Base-by-base conservation (phyloP, 352 stramenopile genomes). In the Globisporangium nunn region DNA sequence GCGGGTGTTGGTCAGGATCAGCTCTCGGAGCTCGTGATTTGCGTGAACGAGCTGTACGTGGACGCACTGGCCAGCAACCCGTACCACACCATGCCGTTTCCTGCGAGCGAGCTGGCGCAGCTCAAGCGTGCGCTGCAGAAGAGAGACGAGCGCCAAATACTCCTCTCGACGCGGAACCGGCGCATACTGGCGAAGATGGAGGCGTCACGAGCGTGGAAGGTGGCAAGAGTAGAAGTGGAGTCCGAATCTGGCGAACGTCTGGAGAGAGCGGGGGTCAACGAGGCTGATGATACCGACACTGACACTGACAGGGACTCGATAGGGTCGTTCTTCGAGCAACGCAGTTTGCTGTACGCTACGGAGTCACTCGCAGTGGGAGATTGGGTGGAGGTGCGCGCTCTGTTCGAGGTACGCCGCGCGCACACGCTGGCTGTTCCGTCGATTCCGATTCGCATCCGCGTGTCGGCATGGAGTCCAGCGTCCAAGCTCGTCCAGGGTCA, bases 41-140 rank as follows among this genome's bases (percentile, higher is more conserved):
- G 67, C 8, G 50, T 75, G 3, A 62, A 72, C 41, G 75, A 85
- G 40, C 43, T 77, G 3, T 76, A 79, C 17, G 66, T 83, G 11
- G 73, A 87, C 8, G 68, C 72, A 1, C n/a, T 84, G 4, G 71
- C 67, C 1, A 75, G 59, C 18, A 81, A 67, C 28, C 73, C 75
- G 10, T 84, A 82, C 49, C 63, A 70, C 43, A 37, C 28, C 6
- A 50, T 8, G 15, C 23, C 52, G 2, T 73, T 66, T 12, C 51
- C 55, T 12, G 50, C 64, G 8, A 49, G 61, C 28, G 61, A 74
- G 11, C 57, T 81, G 1, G 23, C 2, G 2, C 12, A 63, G 11
- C 58, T 87, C 3, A 64, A 41, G 8, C 53, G 60, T 6, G 46
- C 67, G 5, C 55, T 82, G 23, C 54, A 71, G 18, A 65, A 63